A percentile compares a stretch with the other conserved stretches of the same genome.
Conservation (phyloP, 2,329 filamentous ascomycete genomes). For the Cercospora citrullina region DNA sequence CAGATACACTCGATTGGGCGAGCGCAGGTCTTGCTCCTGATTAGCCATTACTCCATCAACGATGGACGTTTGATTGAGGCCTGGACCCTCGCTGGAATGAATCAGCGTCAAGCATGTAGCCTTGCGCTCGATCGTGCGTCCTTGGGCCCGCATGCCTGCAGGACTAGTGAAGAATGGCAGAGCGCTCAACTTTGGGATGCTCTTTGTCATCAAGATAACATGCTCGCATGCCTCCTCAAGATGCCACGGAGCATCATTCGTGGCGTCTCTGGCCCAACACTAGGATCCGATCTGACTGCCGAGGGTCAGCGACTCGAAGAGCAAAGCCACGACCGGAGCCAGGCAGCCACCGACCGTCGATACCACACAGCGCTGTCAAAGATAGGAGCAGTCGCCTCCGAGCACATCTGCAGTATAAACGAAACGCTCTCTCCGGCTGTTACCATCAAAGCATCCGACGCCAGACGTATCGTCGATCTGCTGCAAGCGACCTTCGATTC, state of each 20-base stretch:
- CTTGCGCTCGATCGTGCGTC: neutral
- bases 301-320: neutral
- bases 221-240: neutral
- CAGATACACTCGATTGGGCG: neutral
- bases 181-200: neutral
- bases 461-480: neutral
- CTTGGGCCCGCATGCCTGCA: neutral
- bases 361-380: neutral
- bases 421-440: neutral
- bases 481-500: neutral
- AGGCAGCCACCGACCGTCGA: neutral
- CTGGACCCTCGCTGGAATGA: neutral
- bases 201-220: neutral
- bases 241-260: neutral
- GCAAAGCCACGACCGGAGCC: neutral
- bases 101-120: neutral
- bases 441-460: neutral
- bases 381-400: neutral
- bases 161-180: neutral
- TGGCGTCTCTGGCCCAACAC: neutral
- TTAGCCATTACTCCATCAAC: neutral
- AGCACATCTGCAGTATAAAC: neutral
- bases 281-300: neutral
- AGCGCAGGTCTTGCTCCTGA: neutral
- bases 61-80: neutral